Evolutionary conservation across 768 basidiomycete species (phyloP).

Genomic region (Calocera cornea): DNA sequence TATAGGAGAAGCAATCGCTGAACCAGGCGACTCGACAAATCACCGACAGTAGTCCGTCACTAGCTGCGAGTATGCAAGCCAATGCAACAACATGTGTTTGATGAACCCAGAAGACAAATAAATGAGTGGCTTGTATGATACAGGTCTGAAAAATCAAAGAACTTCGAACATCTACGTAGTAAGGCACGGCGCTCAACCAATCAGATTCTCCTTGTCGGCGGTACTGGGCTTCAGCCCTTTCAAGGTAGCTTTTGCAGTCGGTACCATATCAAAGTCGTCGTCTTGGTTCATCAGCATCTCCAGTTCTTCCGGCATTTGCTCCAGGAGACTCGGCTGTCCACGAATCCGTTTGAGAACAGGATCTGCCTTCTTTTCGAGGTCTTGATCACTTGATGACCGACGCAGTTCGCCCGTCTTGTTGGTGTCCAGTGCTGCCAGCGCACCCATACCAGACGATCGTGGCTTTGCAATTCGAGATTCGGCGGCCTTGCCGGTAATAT

Average conservation of each 20-base stretch:
- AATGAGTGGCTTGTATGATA: no score
- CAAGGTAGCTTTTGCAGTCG: neutral
- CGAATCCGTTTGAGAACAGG: constrained; percentile 20
- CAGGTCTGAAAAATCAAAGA: no score
- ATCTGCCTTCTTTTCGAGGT: constrained; percentile 18
- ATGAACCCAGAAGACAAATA: no score
- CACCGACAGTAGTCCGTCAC: no score
- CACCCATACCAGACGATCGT: neutral
- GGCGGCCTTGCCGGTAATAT: constrained; percentile 5
- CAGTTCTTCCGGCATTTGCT: constrained; percentile 43
- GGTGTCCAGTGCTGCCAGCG: neutral
- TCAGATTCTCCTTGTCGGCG: neutral
- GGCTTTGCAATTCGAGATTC: neutral
- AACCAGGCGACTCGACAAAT: no score
- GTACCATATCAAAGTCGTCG: neutral
- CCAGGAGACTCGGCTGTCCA: constrained; percentile 39
- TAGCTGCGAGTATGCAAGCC: no score
- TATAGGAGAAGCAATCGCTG: no score
- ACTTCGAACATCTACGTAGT: no score
- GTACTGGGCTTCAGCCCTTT: neutral
- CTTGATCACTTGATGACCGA: constrained; percentile 12
- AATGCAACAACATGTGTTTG: no score
- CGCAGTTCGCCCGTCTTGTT: neutral
- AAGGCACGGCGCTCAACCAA: neutral
- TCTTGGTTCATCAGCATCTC: constrained; percentile 1